phyloP scores from a whole-genome alignment of 2,329 filamentous ascomycete genomes.

The Fusarium annulatum region DNA sequence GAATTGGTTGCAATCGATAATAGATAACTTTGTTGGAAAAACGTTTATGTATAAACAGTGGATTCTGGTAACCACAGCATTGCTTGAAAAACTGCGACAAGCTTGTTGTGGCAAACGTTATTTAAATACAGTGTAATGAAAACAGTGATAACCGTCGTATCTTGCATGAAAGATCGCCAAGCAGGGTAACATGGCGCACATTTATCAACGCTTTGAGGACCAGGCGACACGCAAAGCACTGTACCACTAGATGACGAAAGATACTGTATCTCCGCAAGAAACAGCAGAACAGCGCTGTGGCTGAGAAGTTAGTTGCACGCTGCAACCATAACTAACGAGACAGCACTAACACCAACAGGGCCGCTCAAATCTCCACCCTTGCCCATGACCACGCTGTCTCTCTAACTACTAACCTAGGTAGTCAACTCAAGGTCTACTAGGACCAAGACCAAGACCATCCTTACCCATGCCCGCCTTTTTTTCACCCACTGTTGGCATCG shows the following conservation, averaged over 20 bases:
- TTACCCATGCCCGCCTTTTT: slow-evolving; percentile 43
- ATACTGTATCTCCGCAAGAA: slow-evolving; percentile 7
- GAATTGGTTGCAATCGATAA: neutral
- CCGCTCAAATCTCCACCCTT: slow-evolving; percentile 17
- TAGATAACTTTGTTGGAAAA: neutral
- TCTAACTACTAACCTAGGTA: neutral
- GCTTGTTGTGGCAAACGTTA: slow-evolving; percentile 13
- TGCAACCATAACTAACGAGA: slow-evolving; percentile 12
- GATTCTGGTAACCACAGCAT: neutral
- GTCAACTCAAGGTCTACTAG: neutral
- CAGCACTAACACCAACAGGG: slow-evolving; percentile 3
- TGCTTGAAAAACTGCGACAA: neutral
- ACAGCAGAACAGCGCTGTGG: slow-evolving; percentile 13
- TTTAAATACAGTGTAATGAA: slow-evolving; percentile 17
- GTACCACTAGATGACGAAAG: neutral
- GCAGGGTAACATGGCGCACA: slow-evolving; percentile 3
- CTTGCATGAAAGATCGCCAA: neutral
- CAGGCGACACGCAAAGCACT: slow-evolving; percentile 9
- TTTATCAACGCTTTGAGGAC: neutral
- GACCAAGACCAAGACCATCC: slow-evolving; percentile 28
- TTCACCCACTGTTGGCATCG: slow-evolving; percentile 43
- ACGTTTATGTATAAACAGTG: neutral
- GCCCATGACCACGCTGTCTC: slow-evolving; percentile 21
- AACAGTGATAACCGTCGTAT: slow-evolving; percentile 9
- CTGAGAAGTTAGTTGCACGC: slow-evolving; percentile 11